A percentile compares a stretch with the other conserved stretches of the same genome.
Evolutionary conservation across 116 monocot genomes (phyloP).

Genomic region (Thalassia testudinum): DNA sequence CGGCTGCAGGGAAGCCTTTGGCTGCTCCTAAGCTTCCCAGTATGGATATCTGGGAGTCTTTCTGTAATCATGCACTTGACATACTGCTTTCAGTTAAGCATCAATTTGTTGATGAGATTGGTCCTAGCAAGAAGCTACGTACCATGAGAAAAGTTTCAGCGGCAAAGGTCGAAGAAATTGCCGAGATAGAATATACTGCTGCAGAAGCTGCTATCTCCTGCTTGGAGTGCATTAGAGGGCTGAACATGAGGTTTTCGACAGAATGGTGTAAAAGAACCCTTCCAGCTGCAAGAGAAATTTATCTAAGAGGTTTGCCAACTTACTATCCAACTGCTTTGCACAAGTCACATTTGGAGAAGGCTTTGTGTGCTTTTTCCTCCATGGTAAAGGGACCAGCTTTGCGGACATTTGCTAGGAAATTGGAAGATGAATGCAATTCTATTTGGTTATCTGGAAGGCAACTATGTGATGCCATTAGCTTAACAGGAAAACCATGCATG

Average conservation of each 20-base stretch:
- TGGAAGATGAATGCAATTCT: constrained; percentile 71
- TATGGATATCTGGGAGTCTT: constrained; percentile 58
- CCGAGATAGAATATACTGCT: constrained; percentile 8
- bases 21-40: constrained; percentile 58
- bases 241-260: constrained; percentile 72
- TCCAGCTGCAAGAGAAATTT: constrained; percentile 72
- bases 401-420: constrained; percentile 33
- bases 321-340: constrained; percentile 76
- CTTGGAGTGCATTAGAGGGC: constrained; percentile 43
- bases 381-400: constrained; percentile 86
- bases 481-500: constrained; percentile 84
- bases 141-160: constrained; percentile 2
- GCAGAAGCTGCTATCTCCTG: constrained; percentile 35
- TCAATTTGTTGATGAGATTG: constrained; percentile 11
- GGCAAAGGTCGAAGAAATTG: constrained; percentile 7
- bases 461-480: constrained; percentile 84
- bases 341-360: constrained; percentile 52
- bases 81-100: constrained; percentile 35
- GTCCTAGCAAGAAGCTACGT: constrained; percentile 4
- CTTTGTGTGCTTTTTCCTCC: constrained; percentile 50
- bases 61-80: constrained; percentile 32
- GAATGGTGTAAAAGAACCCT: constrained; percentile 83
- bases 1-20: constrained; percentile 47
- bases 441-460: constrained; percentile 92
- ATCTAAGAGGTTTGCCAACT: constrained; percentile 60